A percentile compares a stretch with the other conserved stretches of the same genome.
Evolutionary conservation across 2,329 filamentous ascomycete species (phyloP).

Genomic region (Xylaria sp.): DNA sequence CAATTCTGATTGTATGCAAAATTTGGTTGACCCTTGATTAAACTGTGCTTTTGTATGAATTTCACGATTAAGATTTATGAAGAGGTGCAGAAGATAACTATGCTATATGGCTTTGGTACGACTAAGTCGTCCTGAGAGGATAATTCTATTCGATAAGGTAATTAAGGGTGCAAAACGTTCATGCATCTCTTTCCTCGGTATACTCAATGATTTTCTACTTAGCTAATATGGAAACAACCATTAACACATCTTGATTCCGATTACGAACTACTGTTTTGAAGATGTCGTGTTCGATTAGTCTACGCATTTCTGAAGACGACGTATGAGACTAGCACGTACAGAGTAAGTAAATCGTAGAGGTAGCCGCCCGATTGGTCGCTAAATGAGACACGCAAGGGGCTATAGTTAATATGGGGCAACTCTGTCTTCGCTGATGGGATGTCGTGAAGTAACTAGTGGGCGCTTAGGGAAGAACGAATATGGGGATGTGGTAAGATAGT

Average conservation of each 20-base stretch:
- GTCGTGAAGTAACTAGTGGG: neutral
- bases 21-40: too few species aligned
- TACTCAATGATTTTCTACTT: neutral
- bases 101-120: constrained; percentile 8
- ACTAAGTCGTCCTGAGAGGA: neutral
- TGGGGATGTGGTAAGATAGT: constrained; percentile 16
- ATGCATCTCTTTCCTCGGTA: neutral
- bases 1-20: too few species aligned
- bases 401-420: too few species aligned
- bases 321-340: too few species aligned
- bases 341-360: neutral
- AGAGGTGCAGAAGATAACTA: neutral
- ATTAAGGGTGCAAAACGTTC: too few species aligned
- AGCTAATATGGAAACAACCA: neutral
- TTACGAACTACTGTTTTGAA: neutral
- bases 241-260: neutral
- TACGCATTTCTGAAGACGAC: neutral
- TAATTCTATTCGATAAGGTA: neutral
- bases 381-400: neutral
- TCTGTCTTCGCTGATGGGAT: neutral
- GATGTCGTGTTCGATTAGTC: neutral
- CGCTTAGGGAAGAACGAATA: constrained; percentile 4
- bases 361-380: neutral
- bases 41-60: too few species aligned
- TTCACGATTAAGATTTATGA: too few species aligned